Evolutionary conservation across 2,329 filamentous ascomycete species (phyloP).

Genomic region (Fusarium goolgardi): DNA sequence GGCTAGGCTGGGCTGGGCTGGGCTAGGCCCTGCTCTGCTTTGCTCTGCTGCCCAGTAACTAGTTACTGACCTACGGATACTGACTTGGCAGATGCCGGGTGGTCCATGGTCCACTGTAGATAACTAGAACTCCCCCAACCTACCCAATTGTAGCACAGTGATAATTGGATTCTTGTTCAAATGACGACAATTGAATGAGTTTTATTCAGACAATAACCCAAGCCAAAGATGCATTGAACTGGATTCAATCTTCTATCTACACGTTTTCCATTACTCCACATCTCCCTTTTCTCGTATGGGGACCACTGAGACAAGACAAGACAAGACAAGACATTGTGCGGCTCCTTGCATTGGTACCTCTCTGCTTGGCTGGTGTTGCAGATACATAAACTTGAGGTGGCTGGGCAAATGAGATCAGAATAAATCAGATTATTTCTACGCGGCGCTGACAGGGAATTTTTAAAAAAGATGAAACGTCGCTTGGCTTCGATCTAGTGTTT

Average conservation of each 20-base stretch:
- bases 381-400: slow-evolving; percentile 17
- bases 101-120: slow-evolving; percentile 4
- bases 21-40: background rate
- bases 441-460: slow-evolving; percentile 7
- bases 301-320: slow-evolving; percentile 4
- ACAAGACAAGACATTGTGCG: slow-evolving; percentile 6
- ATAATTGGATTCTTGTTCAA: background rate
- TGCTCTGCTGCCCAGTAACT: no score
- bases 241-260: background rate
- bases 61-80: background rate
- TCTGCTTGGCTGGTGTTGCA: slow-evolving; percentile 4
- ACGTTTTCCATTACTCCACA: slow-evolving; percentile 9
- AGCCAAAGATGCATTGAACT: background rate
- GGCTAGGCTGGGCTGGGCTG: slow-evolving; percentile 10
- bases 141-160: slow-evolving; percentile 5
- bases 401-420: slow-evolving; percentile 4
- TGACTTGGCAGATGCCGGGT: slow-evolving; percentile 5
- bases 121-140: background rate
- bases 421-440: slow-evolving; percentile 2
- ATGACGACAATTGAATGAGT: slow-evolving; percentile 2
- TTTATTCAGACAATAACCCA: background rate
- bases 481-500: slow-evolving; percentile 16
- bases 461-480: slow-evolving; percentile 8
- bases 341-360: slow-evolving; percentile 2
- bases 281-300: background rate